A percentile compares a stretch with the other conserved stretches of the same genome.
Evolutionary conservation across 306 rosid species (phyloP).

Genomic region (Medicago ruthenica): DNA sequence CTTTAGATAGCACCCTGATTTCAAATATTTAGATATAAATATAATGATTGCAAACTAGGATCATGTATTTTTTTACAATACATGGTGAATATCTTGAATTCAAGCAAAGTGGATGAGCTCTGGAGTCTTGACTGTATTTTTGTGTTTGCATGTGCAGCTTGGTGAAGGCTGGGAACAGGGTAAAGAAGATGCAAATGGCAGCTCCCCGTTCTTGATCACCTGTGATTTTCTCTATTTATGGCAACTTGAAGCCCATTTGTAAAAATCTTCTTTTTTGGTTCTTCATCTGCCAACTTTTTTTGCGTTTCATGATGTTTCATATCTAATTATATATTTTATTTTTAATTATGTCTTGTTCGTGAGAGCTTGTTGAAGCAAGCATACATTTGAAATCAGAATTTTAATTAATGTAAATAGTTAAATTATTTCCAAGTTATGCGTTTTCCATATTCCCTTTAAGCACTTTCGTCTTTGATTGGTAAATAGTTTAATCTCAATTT

Average conservation of each 20-base stretch:
- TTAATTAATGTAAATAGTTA: conserved; percentile 21
- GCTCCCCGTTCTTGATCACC: conserved; percentile 80
- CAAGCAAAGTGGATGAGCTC: background rate
- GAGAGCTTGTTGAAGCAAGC: background rate
- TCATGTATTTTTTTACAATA: background rate
- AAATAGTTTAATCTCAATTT: background rate
- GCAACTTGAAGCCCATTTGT: background rate
- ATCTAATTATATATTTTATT: conserved; percentile 4
- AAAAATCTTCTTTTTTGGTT: conserved; percentile 2
- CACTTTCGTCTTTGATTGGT: background rate
- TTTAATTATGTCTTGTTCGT: background rate
- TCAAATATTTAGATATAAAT: background rate
- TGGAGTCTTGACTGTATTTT: conserved; percentile 19
- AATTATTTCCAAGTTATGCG: background rate
- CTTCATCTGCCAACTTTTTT: background rate
- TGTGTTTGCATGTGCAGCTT: conserved; percentile 56
- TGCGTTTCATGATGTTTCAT: conserved; percentile 3
- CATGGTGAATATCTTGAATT: background rate
- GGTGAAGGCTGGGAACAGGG: conserved; percentile 72
- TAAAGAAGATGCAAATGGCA: conserved; percentile 89
- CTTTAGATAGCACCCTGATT: background rate
- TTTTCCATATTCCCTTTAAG: background rate
- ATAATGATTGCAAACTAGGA: background rate
- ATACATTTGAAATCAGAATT: background rate
- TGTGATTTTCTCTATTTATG: conserved; percentile 4